These are phyloP conservation scores for Tolypocladium guangdongense DNA, from an alignment of 2,329 filamentous ascomycete genomes.

Conservation along the genomic window DNA sequence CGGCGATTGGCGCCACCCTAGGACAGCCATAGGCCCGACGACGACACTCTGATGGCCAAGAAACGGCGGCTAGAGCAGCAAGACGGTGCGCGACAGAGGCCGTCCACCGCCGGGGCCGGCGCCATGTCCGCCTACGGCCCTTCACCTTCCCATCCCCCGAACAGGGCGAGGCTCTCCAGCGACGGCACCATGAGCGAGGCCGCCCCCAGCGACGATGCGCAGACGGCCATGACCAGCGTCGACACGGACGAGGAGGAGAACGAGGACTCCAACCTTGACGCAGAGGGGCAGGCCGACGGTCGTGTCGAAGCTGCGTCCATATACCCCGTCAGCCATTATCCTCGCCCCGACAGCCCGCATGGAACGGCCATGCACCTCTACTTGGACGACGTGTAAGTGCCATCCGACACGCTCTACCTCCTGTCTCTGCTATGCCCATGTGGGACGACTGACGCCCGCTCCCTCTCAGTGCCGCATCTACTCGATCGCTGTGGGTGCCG, in stretches of 20 bases:
- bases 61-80: slow-evolving; percentile 18
- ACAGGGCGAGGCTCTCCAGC: slow-evolving; percentile 16
- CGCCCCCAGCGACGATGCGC: slow-evolving; percentile 19
- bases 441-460: not conserved
- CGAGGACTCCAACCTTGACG: not conserved
- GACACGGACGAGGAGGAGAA: slow-evolving; percentile 11
- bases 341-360: slow-evolving; percentile 21
- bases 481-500: slow-evolving; percentile 35
- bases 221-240: slow-evolving; percentile 26
- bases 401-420: not conserved
- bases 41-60: slow-evolving; percentile 18
- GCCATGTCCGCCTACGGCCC: not conserved
- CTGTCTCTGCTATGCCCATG: not conserved
- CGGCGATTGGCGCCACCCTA: not conserved
- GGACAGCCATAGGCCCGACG: slow-evolving; percentile 8
- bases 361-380: slow-evolving; percentile 23
- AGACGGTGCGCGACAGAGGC: slow-evolving; percentile 10
- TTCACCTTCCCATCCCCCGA: not conserved
- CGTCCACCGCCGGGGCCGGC: not conserved
- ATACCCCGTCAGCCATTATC: slow-evolving; percentile 31
- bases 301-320: slow-evolving; percentile 29
- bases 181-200: slow-evolving; percentile 21
- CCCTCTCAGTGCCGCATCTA: slow-evolving; percentile 27
- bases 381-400: slow-evolving; percentile 28
- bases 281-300: slow-evolving; percentile 3